Percentiles rank a stretch among this genome's conserved stretches.
These are phyloP conservation scores for Pseudonitzschia multistriata DNA, from an alignment of 108 stramenopile species.

Conservation along the genomic window DNA sequence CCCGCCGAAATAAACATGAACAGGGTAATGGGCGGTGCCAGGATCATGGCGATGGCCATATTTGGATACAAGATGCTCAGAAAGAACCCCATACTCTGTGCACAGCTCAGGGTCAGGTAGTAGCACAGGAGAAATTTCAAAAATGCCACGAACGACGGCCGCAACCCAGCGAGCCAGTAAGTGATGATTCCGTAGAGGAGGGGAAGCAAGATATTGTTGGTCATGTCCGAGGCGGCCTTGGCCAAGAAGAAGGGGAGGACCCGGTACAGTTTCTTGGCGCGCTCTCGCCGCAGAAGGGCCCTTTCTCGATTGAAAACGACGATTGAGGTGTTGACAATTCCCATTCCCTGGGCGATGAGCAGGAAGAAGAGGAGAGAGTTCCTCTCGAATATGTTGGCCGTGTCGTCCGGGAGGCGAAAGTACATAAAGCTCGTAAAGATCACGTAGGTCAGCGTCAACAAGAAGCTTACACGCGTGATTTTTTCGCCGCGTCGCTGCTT, in stretches of 20 bases:
- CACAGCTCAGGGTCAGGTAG: constrained; percentile 63
- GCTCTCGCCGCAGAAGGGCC: constrained; percentile 60
- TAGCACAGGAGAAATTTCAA: constrained; percentile 56
- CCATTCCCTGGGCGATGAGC: constrained; percentile 63
- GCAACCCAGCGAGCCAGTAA: constrained; percentile 63
- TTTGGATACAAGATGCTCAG: constrained; percentile 52
- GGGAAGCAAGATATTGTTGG: constrained; percentile 62
- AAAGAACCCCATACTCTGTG: constrained; percentile 73
- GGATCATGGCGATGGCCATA: constrained; percentile 55
- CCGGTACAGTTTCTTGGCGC: constrained; percentile 83
- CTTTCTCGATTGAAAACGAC: constrained; percentile 63
- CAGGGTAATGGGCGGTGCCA: constrained; percentile 67
- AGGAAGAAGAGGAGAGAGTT: constrained; percentile 77
- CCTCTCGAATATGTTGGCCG: constrained; percentile 54
- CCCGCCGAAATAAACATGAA: constrained; percentile 74
- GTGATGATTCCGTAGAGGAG: constrained; percentile 51
- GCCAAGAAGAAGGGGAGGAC: constrained; percentile 77
- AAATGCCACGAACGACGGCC: constrained; percentile 42
- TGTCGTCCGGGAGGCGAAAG: constrained; percentile 63
- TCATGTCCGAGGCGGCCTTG: constrained; percentile 68
- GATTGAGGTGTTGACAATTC: constrained; percentile 56
- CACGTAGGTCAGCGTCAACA: constrained; percentile 50
- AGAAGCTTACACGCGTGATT: constrained; percentile 46
- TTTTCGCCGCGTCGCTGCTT: constrained; percentile 73
- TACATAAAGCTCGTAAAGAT: constrained; percentile 62